A percentile compares a stretch with the other conserved stretches of the same genome.
phyloP scores from a whole-genome alignment of 768 basidiomycete species.

The Suillus lakei region DNA sequence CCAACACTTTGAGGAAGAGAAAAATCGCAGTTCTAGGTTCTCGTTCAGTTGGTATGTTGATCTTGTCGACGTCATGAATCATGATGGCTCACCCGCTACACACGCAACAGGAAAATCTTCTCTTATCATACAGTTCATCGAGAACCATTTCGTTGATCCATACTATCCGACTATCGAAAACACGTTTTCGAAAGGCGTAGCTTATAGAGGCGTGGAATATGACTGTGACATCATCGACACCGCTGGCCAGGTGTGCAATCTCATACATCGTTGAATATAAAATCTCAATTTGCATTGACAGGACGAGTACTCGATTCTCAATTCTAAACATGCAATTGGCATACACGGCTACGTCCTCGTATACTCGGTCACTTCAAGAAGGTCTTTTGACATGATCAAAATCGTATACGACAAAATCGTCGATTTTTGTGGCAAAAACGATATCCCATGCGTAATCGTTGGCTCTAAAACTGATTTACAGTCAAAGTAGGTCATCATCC shows the following conservation, averaged over 20 bases:
- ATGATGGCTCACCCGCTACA: slow-evolving; percentile 21
- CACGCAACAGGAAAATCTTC: slow-evolving; percentile 84
- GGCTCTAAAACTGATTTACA: slow-evolving; percentile 90
- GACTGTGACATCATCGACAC: slow-evolving; percentile 98
- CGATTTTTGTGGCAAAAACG: slow-evolving; percentile 81
- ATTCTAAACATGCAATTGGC: slow-evolving; percentile 92
- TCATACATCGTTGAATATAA: slow-evolving; percentile 11
- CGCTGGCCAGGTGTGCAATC: slow-evolving; percentile 82
- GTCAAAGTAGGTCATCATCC: slow-evolving; percentile 58
- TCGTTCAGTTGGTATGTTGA: slow-evolving; percentile 80
- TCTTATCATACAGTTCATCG: slow-evolving; percentile 89
- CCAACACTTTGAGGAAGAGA: slow-evolving; percentile 67
- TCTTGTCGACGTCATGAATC: slow-evolving; percentile 16
- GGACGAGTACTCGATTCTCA: slow-evolving; percentile 97
- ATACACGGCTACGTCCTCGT: slow-evolving; percentile 98
- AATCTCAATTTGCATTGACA: slow-evolving; percentile 36
- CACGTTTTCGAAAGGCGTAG: slow-evolving; percentile 84
- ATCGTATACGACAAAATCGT: slow-evolving; percentile 93
- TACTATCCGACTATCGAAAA: slow-evolving; percentile 97
- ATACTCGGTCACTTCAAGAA: slow-evolving; percentile 88
- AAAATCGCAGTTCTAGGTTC: slow-evolving; percentile 90
- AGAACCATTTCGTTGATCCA: slow-evolving; percentile 87
- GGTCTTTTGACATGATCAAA: slow-evolving; percentile 94
- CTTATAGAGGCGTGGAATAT: slow-evolving; percentile 88
- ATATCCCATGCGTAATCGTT: slow-evolving; percentile 92